Percentiles rank a stretch among this genome's conserved stretches.
Evolutionary conservation across 495 filamentous ascomycete species (phyloP).

Genomic region (Sabuloglossum arenarium): DNA sequence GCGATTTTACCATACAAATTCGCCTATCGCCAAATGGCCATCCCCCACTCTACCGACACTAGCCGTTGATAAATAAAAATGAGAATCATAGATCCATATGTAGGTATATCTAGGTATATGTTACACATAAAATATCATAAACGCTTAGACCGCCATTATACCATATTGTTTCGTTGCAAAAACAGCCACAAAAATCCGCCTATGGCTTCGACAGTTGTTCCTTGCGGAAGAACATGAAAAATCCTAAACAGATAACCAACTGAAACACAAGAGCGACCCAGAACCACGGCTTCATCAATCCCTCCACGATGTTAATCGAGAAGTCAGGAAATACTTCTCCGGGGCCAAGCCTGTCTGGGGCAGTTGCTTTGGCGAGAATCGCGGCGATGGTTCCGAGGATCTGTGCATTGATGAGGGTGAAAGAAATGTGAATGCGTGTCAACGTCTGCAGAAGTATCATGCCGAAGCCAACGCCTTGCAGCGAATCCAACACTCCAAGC

Average conservation of each 20-base stretch:
- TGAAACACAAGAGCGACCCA: conserved; percentile 45
- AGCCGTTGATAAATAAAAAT: no score
- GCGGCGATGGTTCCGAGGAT: conserved; percentile 21
- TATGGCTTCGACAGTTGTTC: conserved; percentile 50
- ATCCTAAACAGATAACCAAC: conserved; percentile 40
- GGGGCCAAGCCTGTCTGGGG: conserved; percentile 26
- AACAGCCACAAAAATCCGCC: neutral
- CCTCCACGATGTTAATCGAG: conserved; percentile 20
- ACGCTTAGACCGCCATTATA: no score
- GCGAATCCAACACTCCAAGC: conserved; percentile 26
- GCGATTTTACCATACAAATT: no score
- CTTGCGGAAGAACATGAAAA: conserved; percentile 49
- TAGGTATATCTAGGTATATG: no score
- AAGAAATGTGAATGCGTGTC: conserved; percentile 28
- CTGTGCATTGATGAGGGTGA: conserved; percentile 18
- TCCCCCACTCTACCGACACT: no score
- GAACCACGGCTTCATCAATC: conserved; percentile 37
- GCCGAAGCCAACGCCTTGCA: conserved; percentile 29
- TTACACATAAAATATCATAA: no score
- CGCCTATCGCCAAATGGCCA: no score
- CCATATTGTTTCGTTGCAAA: no score
- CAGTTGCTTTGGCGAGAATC: conserved; percentile 17
- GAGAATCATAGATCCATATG: no score
- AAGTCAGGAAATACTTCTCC: conserved; percentile 30
- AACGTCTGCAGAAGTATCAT: conserved; percentile 31